Percentiles rank a stretch among this genome's conserved stretches.
These are phyloP conservation scores for Tuber melanosporum DNA, from an alignment of 495 filamentous ascomycete genomes.

Conservation along the genomic window DNA sequence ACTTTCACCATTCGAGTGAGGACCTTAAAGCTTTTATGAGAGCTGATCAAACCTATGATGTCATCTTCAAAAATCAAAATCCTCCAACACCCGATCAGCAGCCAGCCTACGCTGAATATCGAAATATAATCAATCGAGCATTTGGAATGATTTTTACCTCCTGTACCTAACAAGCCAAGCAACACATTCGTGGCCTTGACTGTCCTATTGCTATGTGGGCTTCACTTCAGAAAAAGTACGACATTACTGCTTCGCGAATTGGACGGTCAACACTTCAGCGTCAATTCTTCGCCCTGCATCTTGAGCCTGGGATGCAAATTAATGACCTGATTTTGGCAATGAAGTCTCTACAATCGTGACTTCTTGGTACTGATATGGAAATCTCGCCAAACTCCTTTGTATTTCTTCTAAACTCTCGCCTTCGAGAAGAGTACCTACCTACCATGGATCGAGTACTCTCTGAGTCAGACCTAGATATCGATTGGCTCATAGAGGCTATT, in stretches of 20 bases:
- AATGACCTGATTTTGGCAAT: too few species aligned
- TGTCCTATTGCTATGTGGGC: too few species aligned
- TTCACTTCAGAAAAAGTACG: too few species aligned
- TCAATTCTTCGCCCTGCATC: too few species aligned
- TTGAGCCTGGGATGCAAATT: too few species aligned
- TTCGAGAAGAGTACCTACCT: neutral
- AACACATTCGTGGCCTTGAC: neutral
- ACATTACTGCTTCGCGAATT: too few species aligned
- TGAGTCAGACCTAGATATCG: neutral
- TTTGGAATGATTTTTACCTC: neutral
- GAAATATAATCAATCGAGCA: neutral
- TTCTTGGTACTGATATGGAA: neutral
- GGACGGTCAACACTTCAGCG: too few species aligned
- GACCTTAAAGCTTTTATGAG: neutral
- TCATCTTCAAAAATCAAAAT: rapidly evolving
- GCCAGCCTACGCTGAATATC: neutral
- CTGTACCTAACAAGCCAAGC: neutral
- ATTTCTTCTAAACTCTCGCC: neutral
- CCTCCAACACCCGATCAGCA: neutral
- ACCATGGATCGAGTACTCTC: neutral
- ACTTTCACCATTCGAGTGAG: too few species aligned
- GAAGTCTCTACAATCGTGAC: neutral
- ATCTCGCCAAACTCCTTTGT: neutral
- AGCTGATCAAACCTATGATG: neutral
- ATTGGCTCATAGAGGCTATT: neutral